These are phyloP conservation scores for Phellinidium pouzarii DNA, from an alignment of 1,284 basidiomycete species.

Conservation along the genomic window DNA sequence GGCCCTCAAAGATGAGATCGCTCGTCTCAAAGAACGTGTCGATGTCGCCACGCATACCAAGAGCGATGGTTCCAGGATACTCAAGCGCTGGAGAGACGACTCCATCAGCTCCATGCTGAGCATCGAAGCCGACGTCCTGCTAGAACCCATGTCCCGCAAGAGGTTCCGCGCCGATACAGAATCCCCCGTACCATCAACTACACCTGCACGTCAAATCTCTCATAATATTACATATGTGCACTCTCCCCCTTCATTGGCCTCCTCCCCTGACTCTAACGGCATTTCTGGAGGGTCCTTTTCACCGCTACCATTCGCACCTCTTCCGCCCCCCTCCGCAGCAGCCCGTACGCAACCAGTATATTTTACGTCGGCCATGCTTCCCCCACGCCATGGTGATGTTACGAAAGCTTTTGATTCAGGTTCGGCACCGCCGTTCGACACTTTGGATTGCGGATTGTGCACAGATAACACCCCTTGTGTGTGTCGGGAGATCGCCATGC, in stretches of 20 bases:
- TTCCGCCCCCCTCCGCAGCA: slow-evolving; percentile 27
- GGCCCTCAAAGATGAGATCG: slow-evolving; percentile 52
- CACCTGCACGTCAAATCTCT: slow-evolving; percentile 20
- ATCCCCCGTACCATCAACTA: slow-evolving; percentile 21
- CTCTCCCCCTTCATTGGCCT: slow-evolving; percentile 38
- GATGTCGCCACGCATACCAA: slow-evolving; percentile 24
- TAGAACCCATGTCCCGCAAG: slow-evolving; percentile 38
- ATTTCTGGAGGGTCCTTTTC: slow-evolving; percentile 41
- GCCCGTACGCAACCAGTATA: slow-evolving; percentile 29
- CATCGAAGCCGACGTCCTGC: slow-evolving; percentile 18
- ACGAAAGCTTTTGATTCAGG: slow-evolving; percentile 16
- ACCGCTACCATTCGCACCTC: slow-evolving; percentile 33
- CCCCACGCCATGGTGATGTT: background rate
- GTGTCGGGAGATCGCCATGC: slow-evolving; percentile 57
- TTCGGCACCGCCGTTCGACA: slow-evolving; percentile 25
- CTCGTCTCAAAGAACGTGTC: slow-evolving; percentile 42
- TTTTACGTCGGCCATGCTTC: slow-evolving; percentile 10
- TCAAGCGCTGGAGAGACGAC: slow-evolving; percentile 53
- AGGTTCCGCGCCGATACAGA: slow-evolving; percentile 35
- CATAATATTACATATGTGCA: slow-evolving; percentile 22
- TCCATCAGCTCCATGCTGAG: slow-evolving; percentile 29
- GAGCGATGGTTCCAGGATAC: slow-evolving; percentile 24
- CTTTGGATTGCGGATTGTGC: slow-evolving; percentile 65
- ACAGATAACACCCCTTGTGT: slow-evolving; percentile 63
- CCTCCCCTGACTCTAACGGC: slow-evolving; percentile 45